These are phyloP conservation scores for Pseudonitzschia multiseries DNA, from an alignment of 108 stramenopile genomes.

Conservation along the genomic window DNA sequence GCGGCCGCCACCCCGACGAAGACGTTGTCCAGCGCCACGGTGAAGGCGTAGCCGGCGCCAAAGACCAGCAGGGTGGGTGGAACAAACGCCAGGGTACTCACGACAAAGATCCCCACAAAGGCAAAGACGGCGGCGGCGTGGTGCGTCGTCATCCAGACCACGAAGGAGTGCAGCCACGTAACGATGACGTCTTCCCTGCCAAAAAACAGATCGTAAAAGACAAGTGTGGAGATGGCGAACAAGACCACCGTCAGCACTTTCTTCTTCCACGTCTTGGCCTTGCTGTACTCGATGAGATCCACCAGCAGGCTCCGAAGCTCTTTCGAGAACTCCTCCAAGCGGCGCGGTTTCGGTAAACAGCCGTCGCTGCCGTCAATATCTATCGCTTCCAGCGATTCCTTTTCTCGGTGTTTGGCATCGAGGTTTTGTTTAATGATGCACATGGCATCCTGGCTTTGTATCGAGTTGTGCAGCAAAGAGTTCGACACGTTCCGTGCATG, in stretches of 20 bases:
- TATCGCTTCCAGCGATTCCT: no score
- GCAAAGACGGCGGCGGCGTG: constrained; percentile 51
- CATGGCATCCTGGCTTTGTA: not conserved
- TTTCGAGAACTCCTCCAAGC: constrained; percentile 10
- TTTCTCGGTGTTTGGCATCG: no score
- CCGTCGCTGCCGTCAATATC: no score
- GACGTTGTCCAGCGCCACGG: constrained; percentile 33
- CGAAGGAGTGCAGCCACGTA: constrained; percentile 27
- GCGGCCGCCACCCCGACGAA: constrained; percentile 55
- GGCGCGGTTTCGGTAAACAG: not conserved
- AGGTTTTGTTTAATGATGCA: not conserved
- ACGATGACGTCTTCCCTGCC: constrained; percentile 24
- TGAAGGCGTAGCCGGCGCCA: constrained; percentile 75
- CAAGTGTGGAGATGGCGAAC: constrained; percentile 5
- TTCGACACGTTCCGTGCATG: not conserved
- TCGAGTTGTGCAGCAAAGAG: not conserved
- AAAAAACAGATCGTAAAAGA: constrained; percentile 39
- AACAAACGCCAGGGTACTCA: constrained; percentile 68
- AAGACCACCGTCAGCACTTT: constrained; percentile 35
- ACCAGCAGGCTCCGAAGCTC: constrained; percentile 18
- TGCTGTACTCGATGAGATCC: constrained; percentile 29
- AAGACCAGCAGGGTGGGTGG: constrained; percentile 69
- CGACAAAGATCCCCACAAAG: constrained; percentile 60
- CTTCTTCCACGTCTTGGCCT: constrained; percentile 39
- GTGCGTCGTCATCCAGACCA: constrained; percentile 61